Evolutionary conservation across 2,329 filamentous ascomycete species (phyloP), one percentile per base, ranked within the genome.

Genomic region (Apiospora phragmitis): DNA sequence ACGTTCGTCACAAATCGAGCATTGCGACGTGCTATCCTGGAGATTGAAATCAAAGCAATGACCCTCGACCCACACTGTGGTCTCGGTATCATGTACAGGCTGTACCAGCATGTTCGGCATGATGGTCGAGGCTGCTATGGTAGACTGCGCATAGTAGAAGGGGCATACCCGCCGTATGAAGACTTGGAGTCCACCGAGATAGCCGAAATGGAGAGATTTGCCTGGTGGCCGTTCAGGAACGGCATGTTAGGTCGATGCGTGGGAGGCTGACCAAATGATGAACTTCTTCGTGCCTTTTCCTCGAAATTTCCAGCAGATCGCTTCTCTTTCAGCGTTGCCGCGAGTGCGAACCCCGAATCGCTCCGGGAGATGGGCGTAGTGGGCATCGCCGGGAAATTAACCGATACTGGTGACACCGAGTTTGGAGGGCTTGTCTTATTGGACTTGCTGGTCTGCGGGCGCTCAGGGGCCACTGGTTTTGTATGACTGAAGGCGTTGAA

Each of bases 401-500:
- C 88, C 1, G 94, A 97, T 1, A 93, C 86, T 3, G 95, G 94
- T 0, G 95, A 97, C 18, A 91, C 83, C 1, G 90, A 91, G 4
- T 87, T 87, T 47, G 88, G 88, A 21, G 90, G 90, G 73, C 89
- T 91, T 3, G 87, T 89, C 75, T 85, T 87, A 73, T 83, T 87
- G 2, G 90, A 91, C 78, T 86, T 89, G 77, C 92, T 90, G 1
- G 94, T 97, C n/a, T 2, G 90, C 90, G 3, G 95, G 68, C 95
- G 89, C 69, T 97, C 94, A 29, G 89, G 85, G 72, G 87, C 86
- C 73, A 93, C 92, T 62, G 89, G 87, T 71, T 91, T 91, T 21
- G 94, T 91, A 74, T 94, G 90, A 49, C 94, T 84, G 81, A 98
- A 98, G 32, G 94, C 94, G 77, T 99, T 99, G 87, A 97, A 97